phyloP scores from a whole-genome alignment of 352 stramenopile genomes.

The Phytopythium montanum region DNA sequence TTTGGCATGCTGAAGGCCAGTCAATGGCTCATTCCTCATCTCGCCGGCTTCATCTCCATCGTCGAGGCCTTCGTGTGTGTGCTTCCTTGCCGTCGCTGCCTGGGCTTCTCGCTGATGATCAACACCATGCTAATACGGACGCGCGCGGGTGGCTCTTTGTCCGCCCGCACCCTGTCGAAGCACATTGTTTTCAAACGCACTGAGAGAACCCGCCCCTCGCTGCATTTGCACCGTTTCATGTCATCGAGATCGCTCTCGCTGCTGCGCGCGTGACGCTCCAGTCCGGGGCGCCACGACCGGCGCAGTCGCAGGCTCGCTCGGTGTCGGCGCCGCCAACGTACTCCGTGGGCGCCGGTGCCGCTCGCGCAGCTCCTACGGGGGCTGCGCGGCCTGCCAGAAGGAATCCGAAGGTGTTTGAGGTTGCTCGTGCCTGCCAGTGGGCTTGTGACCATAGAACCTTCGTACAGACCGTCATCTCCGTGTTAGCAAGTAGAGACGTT shows the following conservation, averaged over 20 bases:
- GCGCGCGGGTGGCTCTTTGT: conserved; percentile 15
- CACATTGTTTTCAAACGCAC: conserved; percentile 71
- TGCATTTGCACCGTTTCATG: neutral
- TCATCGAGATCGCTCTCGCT: neutral
- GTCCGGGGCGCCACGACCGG: neutral
- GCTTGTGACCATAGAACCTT: conserved; percentile 78
- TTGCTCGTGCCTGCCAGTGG: conserved; percentile 55
- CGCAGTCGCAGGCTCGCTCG: conserved; percentile 60
- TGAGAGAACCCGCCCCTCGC: conserved; percentile 56
- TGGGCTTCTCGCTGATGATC: conserved; percentile 45
- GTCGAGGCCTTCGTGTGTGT: no score
- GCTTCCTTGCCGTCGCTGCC: no score
- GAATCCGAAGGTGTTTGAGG: conserved; percentile 66
- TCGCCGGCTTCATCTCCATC: no score
- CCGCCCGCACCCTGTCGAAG: conserved; percentile 44
- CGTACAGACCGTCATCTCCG: conserved; percentile 23
- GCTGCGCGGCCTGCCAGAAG: conserved; percentile 44
- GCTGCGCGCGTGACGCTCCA: neutral
- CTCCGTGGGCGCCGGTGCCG: conserved; percentile 2
- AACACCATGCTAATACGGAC: conserved; percentile 85
- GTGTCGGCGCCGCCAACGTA: conserved; percentile 22
- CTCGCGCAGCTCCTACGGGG: conserved; percentile 19
- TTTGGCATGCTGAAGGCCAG: no score
- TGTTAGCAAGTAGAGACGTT: no score
- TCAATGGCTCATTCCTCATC: no score